Evolutionary conservation across 2,329 filamentous ascomycete genomes (phyloP), one percentile per base, ranked within the genome.

Genomic region (Scorias spongiosa): DNA sequence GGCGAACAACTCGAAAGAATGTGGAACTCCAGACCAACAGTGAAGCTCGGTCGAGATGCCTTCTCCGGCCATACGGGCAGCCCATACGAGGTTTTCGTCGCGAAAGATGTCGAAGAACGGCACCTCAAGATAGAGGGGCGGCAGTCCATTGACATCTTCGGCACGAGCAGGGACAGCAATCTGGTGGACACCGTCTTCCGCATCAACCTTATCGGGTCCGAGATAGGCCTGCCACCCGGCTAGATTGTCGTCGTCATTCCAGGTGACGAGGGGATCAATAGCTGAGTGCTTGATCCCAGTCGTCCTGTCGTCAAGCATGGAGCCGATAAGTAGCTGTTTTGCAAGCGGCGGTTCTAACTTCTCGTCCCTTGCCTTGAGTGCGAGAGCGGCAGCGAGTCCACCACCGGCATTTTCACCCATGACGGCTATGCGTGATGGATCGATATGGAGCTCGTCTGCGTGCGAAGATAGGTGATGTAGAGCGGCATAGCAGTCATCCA

Each of bases 251-350:
- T 54, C 57, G 10, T 51, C 51, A 2, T 53, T 57, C 64, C 66
- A 70, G 17, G 56, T 57, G 1, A 58, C 56, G 28, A 61, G 51
- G 2, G 49, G 49, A 30, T 59, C 55, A 41, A 64, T 59, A 20
- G 62, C 61, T 10, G 48, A 46, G 11, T 57, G 52, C 11, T 49
- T 51, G 7, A 46, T 46, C 12, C 32, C 32, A 12, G 32, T 36
- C 17, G 57, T 61, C 36, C 61, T 54, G 49, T 70, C 65, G 49
- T 71, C 67, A 6, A 71, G 54, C 67, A 70, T 70, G 12, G 65
- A 66, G 42, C 63, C 65, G 36, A 66, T 54, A 6, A 71, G 56
- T 41, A 71, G 56, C 52, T 68, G 61, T 42, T 52, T 55, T 6
- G 42, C 42, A 3, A 55, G 26, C 2, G 46, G 44, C 15, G 51